These are phyloP conservation scores for Neocatenulostroma microsporum DNA, from an alignment of 2,329 filamentous ascomycete genomes.

Conservation along the genomic window DNA sequence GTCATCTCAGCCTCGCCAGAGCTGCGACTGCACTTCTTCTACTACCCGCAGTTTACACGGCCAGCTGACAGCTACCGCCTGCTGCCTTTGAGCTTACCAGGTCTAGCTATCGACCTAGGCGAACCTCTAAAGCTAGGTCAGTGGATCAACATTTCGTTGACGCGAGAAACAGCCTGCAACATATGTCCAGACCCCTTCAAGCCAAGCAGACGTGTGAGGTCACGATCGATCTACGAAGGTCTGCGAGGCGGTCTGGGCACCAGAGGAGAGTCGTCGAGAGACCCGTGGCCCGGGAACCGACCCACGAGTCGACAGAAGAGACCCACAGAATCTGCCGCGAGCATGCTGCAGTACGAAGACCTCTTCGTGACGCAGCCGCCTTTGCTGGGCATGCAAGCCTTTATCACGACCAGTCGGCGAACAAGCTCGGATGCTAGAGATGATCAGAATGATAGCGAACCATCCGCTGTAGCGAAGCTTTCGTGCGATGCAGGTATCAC, in stretches of 20 bases:
- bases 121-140: conserved; percentile 17
- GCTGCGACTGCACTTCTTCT: conserved; percentile 20
- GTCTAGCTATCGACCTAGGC: conserved; percentile 16
- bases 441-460: not conserved
- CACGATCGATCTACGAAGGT: conserved; percentile 17
- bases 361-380: conserved; percentile 22
- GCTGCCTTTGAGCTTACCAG: conserved; percentile 17
- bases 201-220: conserved; percentile 6
- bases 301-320: not conserved
- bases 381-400: conserved; percentile 20
- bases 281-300: conserved; percentile 12
- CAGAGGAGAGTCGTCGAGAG: conserved; percentile 4
- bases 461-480: conserved; percentile 16
- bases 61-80: conserved; percentile 17
- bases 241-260: conserved; percentile 13
- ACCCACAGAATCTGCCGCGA: not conserved
- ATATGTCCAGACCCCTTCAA: conserved; percentile 10
- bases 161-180: conserved; percentile 13
- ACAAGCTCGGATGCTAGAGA: not conserved
- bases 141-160: conserved; percentile 21
- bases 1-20: conserved; percentile 15
- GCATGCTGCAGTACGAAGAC: conserved; percentile 10
- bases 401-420: conserved; percentile 6
- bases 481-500: conserved; percentile 24
- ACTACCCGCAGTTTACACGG: conserved; percentile 15